phyloP scores from a whole-genome alignment of 257 asterid genomes.

The Lycium barbarum region DNA sequence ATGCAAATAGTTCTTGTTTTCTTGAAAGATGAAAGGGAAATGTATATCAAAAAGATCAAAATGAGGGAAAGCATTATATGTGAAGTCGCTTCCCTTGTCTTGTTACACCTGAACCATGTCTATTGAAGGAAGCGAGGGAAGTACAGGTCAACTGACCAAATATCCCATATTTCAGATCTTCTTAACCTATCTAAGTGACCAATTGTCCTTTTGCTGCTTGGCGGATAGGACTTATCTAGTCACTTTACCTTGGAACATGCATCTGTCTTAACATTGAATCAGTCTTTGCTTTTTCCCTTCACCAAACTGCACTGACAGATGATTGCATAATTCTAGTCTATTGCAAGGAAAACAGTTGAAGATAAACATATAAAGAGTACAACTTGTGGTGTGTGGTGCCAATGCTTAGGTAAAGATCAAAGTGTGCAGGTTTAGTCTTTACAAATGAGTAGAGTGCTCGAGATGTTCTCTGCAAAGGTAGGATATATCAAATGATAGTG shows the following conservation, averaged over 20 bases:
- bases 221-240: background rate
- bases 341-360: background rate
- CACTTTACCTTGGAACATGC: background rate
- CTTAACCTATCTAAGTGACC: conserved; percentile 8
- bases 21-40: background rate
- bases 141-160: background rate
- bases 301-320: background rate
- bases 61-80: background rate
- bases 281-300: background rate
- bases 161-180: background rate
- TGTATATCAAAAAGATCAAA: background rate
- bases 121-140: background rate
- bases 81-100: background rate
- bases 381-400: background rate
- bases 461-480: background rate
- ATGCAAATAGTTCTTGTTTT: background rate
- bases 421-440: background rate
- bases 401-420: conserved; percentile 1
- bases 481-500: background rate
- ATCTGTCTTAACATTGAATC: background rate
- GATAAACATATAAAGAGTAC: background rate
- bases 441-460: background rate
- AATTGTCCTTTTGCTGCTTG: background rate
- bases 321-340: background rate
- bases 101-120: background rate